Conservation (phyloP, 768 basidiomycete genomes). For the Naganishia vishniacii region DNA sequence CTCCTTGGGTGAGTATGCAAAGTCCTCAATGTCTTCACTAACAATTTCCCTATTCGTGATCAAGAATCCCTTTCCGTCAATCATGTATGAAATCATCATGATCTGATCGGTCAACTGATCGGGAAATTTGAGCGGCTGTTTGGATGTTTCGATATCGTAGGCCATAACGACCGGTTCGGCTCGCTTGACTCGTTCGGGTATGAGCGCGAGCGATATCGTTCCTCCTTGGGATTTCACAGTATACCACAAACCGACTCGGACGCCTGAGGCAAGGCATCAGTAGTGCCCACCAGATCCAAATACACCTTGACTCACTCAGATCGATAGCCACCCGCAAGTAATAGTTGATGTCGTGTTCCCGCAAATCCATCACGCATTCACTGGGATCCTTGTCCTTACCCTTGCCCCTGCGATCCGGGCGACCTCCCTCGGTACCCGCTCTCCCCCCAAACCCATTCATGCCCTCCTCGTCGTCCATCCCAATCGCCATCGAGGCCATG, state of each 20-base stretch:
- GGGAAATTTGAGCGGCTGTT: slow-evolving; percentile 98
- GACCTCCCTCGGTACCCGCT: slow-evolving; percentile 50
- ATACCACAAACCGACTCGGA: slow-evolving; percentile 98
- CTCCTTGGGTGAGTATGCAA: slow-evolving; percentile 97
- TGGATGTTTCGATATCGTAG: slow-evolving; percentile 97
- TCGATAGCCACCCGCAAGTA: slow-evolving; percentile 99
- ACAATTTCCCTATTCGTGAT: slow-evolving; percentile 98
- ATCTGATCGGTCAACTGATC: slow-evolving; percentile 94
- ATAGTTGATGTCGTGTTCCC: slow-evolving; percentile 95
- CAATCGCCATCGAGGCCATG: slow-evolving; percentile 37
- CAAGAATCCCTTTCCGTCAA: slow-evolving; percentile 87
- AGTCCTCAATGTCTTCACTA: slow-evolving; percentile 93
- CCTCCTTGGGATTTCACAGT: slow-evolving; percentile 75
- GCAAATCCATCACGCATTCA: slow-evolving; percentile 85
- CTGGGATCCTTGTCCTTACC: slow-evolving; percentile 63
- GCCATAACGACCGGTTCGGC: slow-evolving; percentile 99
- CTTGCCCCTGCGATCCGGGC: slow-evolving; percentile 49
- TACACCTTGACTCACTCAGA: slow-evolving; percentile 57
- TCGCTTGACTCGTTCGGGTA: slow-evolving; percentile 86
- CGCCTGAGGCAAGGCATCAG: slow-evolving; percentile 52
- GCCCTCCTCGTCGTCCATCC: slow-evolving; percentile 52
- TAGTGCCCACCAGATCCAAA: not conserved
- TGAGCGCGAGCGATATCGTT: slow-evolving; percentile 63
- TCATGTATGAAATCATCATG: slow-evolving; percentile 99
- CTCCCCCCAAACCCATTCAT: slow-evolving; percentile 14